phyloP scores from a whole-genome alignment of 805 yeast species.

The Sugiyamaella smithiae region DNA sequence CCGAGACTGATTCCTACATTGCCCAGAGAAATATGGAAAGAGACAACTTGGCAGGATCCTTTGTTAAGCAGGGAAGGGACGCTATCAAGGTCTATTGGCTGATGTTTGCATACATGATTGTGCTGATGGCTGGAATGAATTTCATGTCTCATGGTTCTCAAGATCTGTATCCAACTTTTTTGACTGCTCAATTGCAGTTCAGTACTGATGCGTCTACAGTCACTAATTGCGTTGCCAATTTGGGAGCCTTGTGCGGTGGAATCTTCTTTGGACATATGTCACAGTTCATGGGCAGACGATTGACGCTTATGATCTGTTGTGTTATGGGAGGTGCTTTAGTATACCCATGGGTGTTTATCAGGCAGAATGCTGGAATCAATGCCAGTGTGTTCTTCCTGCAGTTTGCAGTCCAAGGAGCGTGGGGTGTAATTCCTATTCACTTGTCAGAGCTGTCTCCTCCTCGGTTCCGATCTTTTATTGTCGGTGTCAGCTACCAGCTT shows the following conservation, averaged over 20 bases:
- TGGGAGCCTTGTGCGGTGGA: slow-evolving; percentile 71
- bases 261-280: slow-evolving; percentile 55
- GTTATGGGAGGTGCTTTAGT: slow-evolving; percentile 56
- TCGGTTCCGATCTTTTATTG: slow-evolving; percentile 57
- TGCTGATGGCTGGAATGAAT: slow-evolving; percentile 67
- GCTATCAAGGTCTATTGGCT: slow-evolving; percentile 57
- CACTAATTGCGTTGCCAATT: slow-evolving; percentile 58
- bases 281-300: slow-evolving; percentile 58
- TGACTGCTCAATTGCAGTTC: slow-evolving; percentile 50
- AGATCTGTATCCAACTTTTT: slow-evolving; percentile 66
- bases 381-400: slow-evolving; percentile 65
- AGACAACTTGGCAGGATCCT: slow-evolving; percentile 19
- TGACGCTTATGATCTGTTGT: slow-evolving; percentile 51
- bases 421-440: slow-evolving; percentile 71
- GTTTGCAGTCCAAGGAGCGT: slow-evolving; percentile 66
- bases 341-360: slow-evolving; percentile 58
- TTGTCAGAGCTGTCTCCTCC: slow-evolving; percentile 65
- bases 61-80: slow-evolving; percentile 33
- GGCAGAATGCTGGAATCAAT: slow-evolving; percentile 45
- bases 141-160: slow-evolving; percentile 74
- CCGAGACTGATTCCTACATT: slow-evolving; percentile 57
- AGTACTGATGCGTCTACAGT: slow-evolving; percentile 51
- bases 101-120: slow-evolving; percentile 52
- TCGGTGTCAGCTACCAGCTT: slow-evolving; percentile 64
- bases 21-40: slow-evolving; percentile 31